Conservation (phyloP, 352 stramenopile species). For the Phytophthora pini region DNA sequence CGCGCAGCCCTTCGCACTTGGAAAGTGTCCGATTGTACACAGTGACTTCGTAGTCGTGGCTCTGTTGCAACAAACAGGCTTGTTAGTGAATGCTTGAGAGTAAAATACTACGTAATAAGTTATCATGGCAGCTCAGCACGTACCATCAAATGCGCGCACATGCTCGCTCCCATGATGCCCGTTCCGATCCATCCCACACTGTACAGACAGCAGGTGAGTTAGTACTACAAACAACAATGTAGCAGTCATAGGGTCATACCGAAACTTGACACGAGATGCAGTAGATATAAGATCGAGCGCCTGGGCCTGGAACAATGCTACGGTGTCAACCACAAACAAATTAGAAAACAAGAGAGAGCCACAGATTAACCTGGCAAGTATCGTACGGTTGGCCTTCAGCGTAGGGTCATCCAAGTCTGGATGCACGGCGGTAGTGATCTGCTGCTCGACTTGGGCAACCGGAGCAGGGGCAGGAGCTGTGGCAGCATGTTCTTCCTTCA, state of each 20-base stretch:
- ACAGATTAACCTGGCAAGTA: background rate
- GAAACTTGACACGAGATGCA: slow-evolving; percentile 64
- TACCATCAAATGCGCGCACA: slow-evolving; percentile 90
- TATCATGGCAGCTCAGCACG: slow-evolving; percentile 6
- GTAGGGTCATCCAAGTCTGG: slow-evolving; percentile 61
- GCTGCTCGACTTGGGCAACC: slow-evolving; percentile 41
- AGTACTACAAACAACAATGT: background rate
- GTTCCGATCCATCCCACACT: slow-evolving; percentile 89
- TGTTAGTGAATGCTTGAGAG: background rate
- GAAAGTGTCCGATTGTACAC: slow-evolving; percentile 87
- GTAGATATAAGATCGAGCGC: slow-evolving; percentile 62
- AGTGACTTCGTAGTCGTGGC: slow-evolving; percentile 84
- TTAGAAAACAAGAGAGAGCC: slow-evolving; percentile 1
- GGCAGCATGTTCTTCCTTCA: slow-evolving; percentile 55
- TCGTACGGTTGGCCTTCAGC: slow-evolving; percentile 59
- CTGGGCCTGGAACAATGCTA: slow-evolving; percentile 67
- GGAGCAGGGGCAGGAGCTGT: slow-evolving; percentile 13
- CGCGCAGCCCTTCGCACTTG: slow-evolving; percentile 80
- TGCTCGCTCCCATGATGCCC: slow-evolving; percentile 90
- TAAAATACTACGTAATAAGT: background rate
- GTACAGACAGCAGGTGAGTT: background rate
- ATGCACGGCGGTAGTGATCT: slow-evolving; percentile 33
- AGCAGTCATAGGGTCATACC: slow-evolving; percentile 28
- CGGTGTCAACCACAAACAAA: slow-evolving; percentile 11
- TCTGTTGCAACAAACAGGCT: slow-evolving; percentile 36